A percentile compares a stretch with the other conserved stretches of the same genome.
These are phyloP conservation scores for Parvularia atlantis DNA, from an alignment of 78 protist species.

Conservation along the genomic window DNA sequence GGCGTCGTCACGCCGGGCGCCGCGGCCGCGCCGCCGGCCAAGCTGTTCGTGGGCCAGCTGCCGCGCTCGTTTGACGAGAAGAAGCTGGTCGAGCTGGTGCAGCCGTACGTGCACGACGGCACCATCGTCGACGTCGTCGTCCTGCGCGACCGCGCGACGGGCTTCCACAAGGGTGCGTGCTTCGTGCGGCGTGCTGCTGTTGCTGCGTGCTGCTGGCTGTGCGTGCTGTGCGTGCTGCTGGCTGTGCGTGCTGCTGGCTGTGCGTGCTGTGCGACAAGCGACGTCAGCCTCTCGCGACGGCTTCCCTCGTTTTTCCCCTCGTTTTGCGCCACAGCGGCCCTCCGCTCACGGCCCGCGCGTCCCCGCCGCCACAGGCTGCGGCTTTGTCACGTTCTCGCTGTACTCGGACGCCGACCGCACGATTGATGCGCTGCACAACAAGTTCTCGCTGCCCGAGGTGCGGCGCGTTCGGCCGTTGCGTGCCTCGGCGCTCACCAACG, in stretches of 20 bases:
- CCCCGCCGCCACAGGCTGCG: slow-evolving; percentile 63
- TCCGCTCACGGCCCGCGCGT: too few species aligned
- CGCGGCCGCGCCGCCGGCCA: too few species aligned
- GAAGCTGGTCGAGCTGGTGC: slow-evolving; percentile 19
- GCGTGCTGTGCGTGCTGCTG: background rate
- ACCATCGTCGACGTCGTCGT: slow-evolving; percentile 17
- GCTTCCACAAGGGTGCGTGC: background rate
- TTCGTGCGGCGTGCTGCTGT: background rate
- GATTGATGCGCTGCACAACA: slow-evolving; percentile 44
- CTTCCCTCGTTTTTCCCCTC: background rate
- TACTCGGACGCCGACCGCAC: slow-evolving; percentile 37
- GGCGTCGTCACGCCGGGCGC: too few species aligned
- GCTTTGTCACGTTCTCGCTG: slow-evolving; percentile 28
- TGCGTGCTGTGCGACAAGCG: background rate
- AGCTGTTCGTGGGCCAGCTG: slow-evolving; percentile 63
- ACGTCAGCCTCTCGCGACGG: background rate
- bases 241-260: background rate
- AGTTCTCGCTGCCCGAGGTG: slow-evolving; percentile 40
- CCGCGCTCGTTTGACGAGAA: slow-evolving; percentile 41
- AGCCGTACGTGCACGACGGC: slow-evolving; percentile 27
- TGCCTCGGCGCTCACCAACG: background rate
- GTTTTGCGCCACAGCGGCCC: background rate
- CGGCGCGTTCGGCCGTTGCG: background rate
- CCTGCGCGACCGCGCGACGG: slow-evolving; percentile 1
- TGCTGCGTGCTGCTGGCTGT: background rate